A percentile compares a stretch with the other conserved stretches of the same genome.
These are phyloP conservation scores for Leccinum uliginosum DNA, from an alignment of 768 basidiomycete species.

Conservation along the genomic window DNA sequence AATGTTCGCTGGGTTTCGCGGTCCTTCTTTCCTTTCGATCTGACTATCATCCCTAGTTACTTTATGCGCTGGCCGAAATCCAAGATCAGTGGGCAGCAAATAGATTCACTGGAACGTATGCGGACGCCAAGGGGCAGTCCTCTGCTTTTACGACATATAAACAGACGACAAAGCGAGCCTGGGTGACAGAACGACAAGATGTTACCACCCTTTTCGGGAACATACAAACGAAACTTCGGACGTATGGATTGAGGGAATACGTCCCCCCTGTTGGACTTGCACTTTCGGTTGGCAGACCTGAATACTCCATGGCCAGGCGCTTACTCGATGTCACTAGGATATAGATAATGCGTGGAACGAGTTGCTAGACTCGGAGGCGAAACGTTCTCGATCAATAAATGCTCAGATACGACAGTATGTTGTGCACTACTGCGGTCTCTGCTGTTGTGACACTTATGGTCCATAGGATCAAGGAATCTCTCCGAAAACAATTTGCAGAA, in stretches of 20 bases:
- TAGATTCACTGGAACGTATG: constrained; percentile 68
- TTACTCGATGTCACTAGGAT: constrained; percentile 40
- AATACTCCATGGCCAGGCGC: not conserved
- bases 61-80: constrained; percentile 60
- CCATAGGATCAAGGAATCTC: constrained; percentile 72
- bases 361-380: constrained; percentile 71
- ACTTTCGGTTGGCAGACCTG: constrained; percentile 41
- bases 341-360: constrained; percentile 74
- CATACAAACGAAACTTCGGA: constrained; percentile 89
- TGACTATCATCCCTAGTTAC: constrained; percentile 41
- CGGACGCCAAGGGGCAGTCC: constrained; percentile 75
- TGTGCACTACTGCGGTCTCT: constrained; percentile 2
- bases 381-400: constrained; percentile 77
- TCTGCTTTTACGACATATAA: constrained; percentile 76
- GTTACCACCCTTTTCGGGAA: constrained; percentile 85
- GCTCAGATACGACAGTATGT: constrained; percentile 82
- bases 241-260: constrained; percentile 84
- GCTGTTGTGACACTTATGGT: not conserved
- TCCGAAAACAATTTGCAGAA: constrained; percentile 74
- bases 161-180: constrained; percentile 75
- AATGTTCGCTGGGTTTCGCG: constrained; percentile 41
- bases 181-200: constrained; percentile 90
- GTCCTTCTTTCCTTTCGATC: not conserved
- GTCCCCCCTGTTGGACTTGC: constrained; percentile 70
- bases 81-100: constrained; percentile 68